These are phyloP conservation scores for Pholiota microspora DNA, from an alignment of 768 basidiomycete species.

Conservation along the genomic window DNA sequence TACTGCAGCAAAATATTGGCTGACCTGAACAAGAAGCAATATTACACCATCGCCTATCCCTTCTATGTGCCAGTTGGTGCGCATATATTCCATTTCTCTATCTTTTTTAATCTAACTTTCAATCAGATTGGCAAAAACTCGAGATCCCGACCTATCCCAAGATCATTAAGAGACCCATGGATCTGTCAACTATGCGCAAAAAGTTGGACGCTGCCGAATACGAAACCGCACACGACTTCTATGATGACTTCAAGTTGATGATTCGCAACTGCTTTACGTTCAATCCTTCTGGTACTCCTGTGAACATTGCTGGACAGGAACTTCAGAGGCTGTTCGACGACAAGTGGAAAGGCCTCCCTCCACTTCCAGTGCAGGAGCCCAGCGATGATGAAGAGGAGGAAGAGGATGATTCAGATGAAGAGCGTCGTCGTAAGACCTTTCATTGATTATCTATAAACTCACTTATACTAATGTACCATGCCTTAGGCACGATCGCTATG, in stretches of 20 bases:
- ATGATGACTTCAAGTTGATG: conserved; percentile 92
- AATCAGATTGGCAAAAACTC: conserved; percentile 71
- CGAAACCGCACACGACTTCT: conserved; percentile 73
- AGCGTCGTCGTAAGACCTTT: conserved; percentile 60
- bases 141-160: conserved; percentile 84
- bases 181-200: conserved; percentile 82
- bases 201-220: conserved; percentile 84
- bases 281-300: conserved; percentile 86
- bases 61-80: conserved; percentile 97
- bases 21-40: conserved; percentile 79
- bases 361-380: conserved; percentile 59
- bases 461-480: conserved; percentile 15
- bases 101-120: conserved; percentile 10
- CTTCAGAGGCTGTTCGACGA: conserved; percentile 89
- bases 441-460: conserved; percentile 13
- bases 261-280: conserved; percentile 91
- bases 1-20: conserved; percentile 75
- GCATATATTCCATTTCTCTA: conserved; percentile 7
- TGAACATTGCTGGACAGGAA: conserved; percentile 82
- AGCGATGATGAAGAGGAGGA: conserved; percentile 58
- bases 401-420: conserved; percentile 66
- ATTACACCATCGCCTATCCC: conserved; percentile 67
- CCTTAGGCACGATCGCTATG: conserved; percentile 58
- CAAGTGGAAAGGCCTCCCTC: conserved; percentile 83
- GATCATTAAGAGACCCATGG: conserved; percentile 94